These are phyloP conservation scores for Alternaria sp. DNA, from an alignment of 2,329 filamentous ascomycete species.

Conservation along the genomic window DNA sequence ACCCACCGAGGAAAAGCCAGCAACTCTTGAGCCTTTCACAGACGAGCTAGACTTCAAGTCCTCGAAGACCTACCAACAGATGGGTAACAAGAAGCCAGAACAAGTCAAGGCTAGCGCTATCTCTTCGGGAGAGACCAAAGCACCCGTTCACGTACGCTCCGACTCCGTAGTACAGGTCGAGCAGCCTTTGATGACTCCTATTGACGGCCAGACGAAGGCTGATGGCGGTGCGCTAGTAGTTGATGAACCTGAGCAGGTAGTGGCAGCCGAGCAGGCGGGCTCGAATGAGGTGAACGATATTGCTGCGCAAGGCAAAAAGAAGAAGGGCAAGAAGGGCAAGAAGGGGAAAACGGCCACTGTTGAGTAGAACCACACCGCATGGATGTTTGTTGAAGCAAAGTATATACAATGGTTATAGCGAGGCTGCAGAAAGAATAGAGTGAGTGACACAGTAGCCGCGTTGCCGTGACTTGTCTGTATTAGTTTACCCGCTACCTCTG, in stretches of 20 bases:
- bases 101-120: not conserved
- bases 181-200: not conserved
- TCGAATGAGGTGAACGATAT: not conserved
- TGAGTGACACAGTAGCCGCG: too few species aligned
- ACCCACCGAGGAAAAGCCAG: conserved; percentile 3
- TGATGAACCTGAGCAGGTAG: not conserved
- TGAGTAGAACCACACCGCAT: too few species aligned
- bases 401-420: too few species aligned
- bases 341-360: too few species aligned
- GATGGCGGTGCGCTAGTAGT: not conserved
- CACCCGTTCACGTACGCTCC: conserved; percentile 10
- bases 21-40: conserved; percentile 22
- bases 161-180: conserved; percentile 29
- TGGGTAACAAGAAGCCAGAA: conserved; percentile 17
- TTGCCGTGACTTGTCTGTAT: too few species aligned
- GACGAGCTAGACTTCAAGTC: conserved; percentile 26
- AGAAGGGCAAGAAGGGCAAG: not conserved
- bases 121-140: not conserved
- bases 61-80: conserved; percentile 27
- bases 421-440: too few species aligned
- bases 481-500: too few species aligned
- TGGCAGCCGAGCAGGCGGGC: rapidly evolving
- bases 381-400: too few species aligned
- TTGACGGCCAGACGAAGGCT: not conserved
- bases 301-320: not conserved